phyloP scores from a whole-genome alignment of 164 flowering plant species.

The Aristolochia contorta region DNA sequence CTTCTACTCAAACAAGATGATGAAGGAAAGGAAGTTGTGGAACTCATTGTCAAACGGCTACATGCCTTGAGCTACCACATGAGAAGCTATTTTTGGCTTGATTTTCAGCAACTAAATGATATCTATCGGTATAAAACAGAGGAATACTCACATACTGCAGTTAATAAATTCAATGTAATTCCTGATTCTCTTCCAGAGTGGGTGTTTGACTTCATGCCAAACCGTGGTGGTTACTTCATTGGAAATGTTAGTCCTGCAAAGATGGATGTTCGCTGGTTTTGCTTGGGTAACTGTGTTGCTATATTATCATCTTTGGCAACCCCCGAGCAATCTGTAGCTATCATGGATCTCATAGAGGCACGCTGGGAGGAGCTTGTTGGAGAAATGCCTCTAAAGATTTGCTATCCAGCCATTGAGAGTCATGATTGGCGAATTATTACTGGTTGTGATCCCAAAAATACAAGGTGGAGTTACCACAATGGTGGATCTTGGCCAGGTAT shows the following conservation, averaged over 20 bases:
- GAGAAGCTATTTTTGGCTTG: slow-evolving; percentile 79
- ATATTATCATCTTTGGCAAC: slow-evolving; percentile 82
- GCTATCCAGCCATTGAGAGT: slow-evolving; percentile 77
- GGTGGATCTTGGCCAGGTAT: slow-evolving; percentile 97
- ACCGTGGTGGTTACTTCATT: slow-evolving; percentile 13
- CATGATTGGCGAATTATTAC: slow-evolving; percentile 80
- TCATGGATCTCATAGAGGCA: slow-evolving; percentile 79
- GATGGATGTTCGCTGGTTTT: slow-evolving; percentile 93
- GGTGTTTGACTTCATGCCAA: slow-evolving; percentile 61
- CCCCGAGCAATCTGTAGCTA: slow-evolving; percentile 68
- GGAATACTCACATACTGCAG: slow-evolving; percentile 20
- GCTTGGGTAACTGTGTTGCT: slow-evolving; percentile 78
- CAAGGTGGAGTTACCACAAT: slow-evolving; percentile 90
- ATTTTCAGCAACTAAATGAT: slow-evolving; percentile 66
- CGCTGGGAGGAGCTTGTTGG: slow-evolving; percentile 82
- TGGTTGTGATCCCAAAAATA: slow-evolving; percentile 82
- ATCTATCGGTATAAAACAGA: slow-evolving; percentile 29
- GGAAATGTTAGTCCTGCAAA: slow-evolving; percentile 74
- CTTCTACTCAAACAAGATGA: slow-evolving; percentile 59
- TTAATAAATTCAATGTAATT: slow-evolving; percentile 62
- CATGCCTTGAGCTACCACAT: slow-evolving; percentile 84
- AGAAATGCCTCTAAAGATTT: slow-evolving; percentile 76
- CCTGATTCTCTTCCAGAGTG: slow-evolving; percentile 55
- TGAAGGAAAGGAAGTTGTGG: slow-evolving; percentile 63
- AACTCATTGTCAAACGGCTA: slow-evolving; percentile 55